Percentiles rank a stretch among this genome's conserved stretches.
phyloP scores from a whole-genome alignment of 805 yeast species.

The Candida nemodendra region DNA sequence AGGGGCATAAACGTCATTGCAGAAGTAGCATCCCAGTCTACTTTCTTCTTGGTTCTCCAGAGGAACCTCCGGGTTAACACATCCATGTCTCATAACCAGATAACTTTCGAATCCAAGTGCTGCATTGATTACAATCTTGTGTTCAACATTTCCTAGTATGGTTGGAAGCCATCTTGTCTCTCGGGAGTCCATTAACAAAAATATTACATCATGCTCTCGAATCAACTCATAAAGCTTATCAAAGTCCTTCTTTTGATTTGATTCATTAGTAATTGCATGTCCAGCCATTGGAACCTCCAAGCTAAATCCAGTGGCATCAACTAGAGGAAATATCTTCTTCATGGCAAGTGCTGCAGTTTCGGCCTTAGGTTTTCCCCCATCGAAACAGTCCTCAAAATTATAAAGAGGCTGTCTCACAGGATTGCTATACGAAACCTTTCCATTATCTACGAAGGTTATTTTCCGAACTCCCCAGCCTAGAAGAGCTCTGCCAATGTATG shows the following conservation, averaged over 20 bases:
- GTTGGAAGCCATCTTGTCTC: conserved; percentile 99
- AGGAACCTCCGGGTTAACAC: conserved; percentile 25
- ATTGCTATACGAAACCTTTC: conserved; percentile 84
- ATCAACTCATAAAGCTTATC: conserved; percentile 52
- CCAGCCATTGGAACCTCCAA: conserved; percentile 96
- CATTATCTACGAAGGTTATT: conserved; percentile 87
- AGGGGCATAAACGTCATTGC: conserved; percentile 96
- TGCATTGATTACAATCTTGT: conserved; percentile 81
- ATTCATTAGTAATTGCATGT: conserved; percentile 68
- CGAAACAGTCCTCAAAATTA: conserved; percentile 73
- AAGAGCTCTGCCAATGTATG: conserved; percentile 81
- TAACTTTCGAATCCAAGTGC: conserved; percentile 95
- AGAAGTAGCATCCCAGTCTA: conserved; percentile 87
- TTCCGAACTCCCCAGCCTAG: conserved; percentile 93
- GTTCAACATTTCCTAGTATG: conserved; percentile 61
- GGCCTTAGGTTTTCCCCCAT: conserved; percentile 79
- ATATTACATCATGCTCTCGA: conserved; percentile 70
- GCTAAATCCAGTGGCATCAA: conserved; percentile 57
- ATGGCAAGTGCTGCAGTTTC: conserved; percentile 71
- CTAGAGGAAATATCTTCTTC: conserved; percentile 75
- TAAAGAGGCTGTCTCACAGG: conserved; percentile 94
- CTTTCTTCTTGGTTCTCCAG: conserved; percentile 28
- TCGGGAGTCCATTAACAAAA: conserved; percentile 86
- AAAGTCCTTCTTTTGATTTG: conserved; percentile 48
- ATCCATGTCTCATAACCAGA: conserved; percentile 92